Conservation (phyloP, 805 yeast species). For the Wickerhamiella nectarea region DNA sequence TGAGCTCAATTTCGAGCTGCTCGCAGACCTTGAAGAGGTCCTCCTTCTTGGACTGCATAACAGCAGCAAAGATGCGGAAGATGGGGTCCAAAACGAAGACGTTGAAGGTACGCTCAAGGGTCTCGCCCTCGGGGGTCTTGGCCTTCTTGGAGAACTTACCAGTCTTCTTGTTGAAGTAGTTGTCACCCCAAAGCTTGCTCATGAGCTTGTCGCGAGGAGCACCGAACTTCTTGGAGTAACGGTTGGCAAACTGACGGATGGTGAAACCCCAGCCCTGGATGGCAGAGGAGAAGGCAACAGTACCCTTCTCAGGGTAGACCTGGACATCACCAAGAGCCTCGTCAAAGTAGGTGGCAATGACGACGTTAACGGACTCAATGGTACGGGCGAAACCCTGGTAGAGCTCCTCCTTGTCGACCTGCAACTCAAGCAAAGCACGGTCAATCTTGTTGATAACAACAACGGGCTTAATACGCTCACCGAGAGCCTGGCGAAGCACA, state of each 20-base stretch:
- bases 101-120: slow-evolving; percentile 98
- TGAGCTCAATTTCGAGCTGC: slow-evolving; percentile 85
- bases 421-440: slow-evolving; percentile 98
- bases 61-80: slow-evolving; percentile 90
- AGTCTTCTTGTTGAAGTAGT: slow-evolving; percentile 99
- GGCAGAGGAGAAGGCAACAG: slow-evolving; percentile 99
- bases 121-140: slow-evolving; percentile 89
- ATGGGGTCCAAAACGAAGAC: slow-evolving; percentile 98
- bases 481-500: slow-evolving; percentile 96
- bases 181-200: slow-evolving; percentile 99
- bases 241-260: slow-evolving; percentile 93
- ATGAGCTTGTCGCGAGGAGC: slow-evolving; percentile 95
- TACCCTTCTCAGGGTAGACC: slow-evolving; percentile 98
- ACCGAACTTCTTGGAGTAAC: slow-evolving; percentile 99
- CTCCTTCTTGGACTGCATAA: slow-evolving; percentile 98
- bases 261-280: slow-evolving; percentile 99
- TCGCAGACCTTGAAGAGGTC: slow-evolving; percentile 84
- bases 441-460: slow-evolving; percentile 98
- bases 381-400: slow-evolving; percentile 98
- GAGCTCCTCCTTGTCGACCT: slow-evolving; percentile 96
- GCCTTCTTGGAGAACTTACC: slow-evolving; percentile 97
- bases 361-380: slow-evolving; percentile 97
- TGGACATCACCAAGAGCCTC: slow-evolving; percentile 85
- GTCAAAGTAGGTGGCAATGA: slow-evolving; percentile 90
- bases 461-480: slow-evolving; percentile 99